Evolutionary conservation across 2,329 filamentous ascomycete species (phyloP), one percentile per base, ranked within the genome.

Genomic region (Neofusicoccum cordaticola): DNA sequence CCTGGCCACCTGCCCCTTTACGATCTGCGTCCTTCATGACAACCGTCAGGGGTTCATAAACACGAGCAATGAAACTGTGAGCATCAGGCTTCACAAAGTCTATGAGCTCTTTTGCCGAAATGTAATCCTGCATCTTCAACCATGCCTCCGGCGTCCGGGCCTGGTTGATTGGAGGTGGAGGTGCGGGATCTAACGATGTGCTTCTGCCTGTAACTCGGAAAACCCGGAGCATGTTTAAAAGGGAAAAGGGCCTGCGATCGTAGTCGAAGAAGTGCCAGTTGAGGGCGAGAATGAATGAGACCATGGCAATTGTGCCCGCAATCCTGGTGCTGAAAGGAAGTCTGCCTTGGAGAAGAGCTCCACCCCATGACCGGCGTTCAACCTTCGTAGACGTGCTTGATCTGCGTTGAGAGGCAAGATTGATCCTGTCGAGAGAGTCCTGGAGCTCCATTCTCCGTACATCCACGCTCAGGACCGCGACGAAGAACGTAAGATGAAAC

Each of bases 211-310:
- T 51, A 12, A 41, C 19, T 45, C 62, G 37, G 31, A 50, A 13
- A 56, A 39, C 41, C 67, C 71, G 66, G 48, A 75, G 65, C 9
- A 71, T 66, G 3, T 74, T 64, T 0, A 78, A 62, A 67, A 75
- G 52, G 5, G 74, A 75, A 4, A 76, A 53, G 15, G 69, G 65
- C 39, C 68, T 69, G 37, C 81, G 83, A 62, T 84, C 83, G 53
- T 84, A 83, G 51, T 89, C 88, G 67, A 90, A 90, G 68, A 93
- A 93, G 71, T 93, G 91, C 83, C 88, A 91, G 69, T 93, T 91
- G 0, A 91, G 86, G 48, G 89, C 86, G 15, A 92, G 72, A 6
- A 93, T 85, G 68, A 92, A 91, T 1, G 86, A 87, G 22, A 92
- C 79, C 74, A 92, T 88, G 35, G 92, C 87, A 12, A 89, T 83